Conservation (phyloP, 2,329 filamentous ascomycete species). For the Paracoccidioides brasiliensis region DNA sequence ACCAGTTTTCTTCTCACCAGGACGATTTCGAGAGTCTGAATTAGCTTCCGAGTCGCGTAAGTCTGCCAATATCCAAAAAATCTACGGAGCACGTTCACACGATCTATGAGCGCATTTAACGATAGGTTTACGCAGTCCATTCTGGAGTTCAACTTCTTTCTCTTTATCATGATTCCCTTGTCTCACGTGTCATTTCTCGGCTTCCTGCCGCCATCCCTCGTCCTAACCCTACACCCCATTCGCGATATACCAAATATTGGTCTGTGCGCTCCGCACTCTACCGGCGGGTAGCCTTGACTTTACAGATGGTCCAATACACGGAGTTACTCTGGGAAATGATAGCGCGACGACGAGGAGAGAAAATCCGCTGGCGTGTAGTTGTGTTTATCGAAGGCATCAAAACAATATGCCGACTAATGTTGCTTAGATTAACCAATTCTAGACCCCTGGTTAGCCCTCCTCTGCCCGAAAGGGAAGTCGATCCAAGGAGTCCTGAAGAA, state of each 20-base stretch:
- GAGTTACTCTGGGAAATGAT: slow-evolving; percentile 97
- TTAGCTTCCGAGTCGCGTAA: slow-evolving; percentile 77
- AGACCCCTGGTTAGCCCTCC: slow-evolving; percentile 71
- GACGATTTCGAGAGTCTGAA: slow-evolving; percentile 58
- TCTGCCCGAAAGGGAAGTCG: slow-evolving; percentile 70
- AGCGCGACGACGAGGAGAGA: slow-evolving; percentile 70
- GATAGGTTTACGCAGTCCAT: slow-evolving; percentile 44
- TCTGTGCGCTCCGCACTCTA: slow-evolving; percentile 54
- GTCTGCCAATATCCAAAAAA: slow-evolving; percentile 12
- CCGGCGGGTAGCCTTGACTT: slow-evolving; percentile 61
- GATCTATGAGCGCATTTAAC: slow-evolving; percentile 14
- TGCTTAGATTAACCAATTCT: slow-evolving; percentile 71
- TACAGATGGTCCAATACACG: slow-evolving; percentile 89
- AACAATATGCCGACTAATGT: slow-evolving; percentile 65
- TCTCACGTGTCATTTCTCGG: slow-evolving; percentile 50
- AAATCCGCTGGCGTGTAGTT: slow-evolving; percentile 71
- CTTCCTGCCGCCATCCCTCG: slow-evolving; percentile 40
- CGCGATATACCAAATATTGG: slow-evolving; percentile 53
- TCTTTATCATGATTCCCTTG: slow-evolving; percentile 81
- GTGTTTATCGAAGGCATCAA: slow-evolving; percentile 77
- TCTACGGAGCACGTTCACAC: slow-evolving; percentile 9
- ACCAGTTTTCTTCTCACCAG: slow-evolving; percentile 12
- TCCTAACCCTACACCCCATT: slow-evolving; percentile 43
- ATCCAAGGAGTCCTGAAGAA: slow-evolving; percentile 47
- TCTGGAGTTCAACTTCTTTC: slow-evolving; percentile 81